Evolutionary conservation across 352 stramenopile genomes (phyloP), one percentile per base, ranked within the genome.

Genomic region (Phytophthora vignae): DNA sequence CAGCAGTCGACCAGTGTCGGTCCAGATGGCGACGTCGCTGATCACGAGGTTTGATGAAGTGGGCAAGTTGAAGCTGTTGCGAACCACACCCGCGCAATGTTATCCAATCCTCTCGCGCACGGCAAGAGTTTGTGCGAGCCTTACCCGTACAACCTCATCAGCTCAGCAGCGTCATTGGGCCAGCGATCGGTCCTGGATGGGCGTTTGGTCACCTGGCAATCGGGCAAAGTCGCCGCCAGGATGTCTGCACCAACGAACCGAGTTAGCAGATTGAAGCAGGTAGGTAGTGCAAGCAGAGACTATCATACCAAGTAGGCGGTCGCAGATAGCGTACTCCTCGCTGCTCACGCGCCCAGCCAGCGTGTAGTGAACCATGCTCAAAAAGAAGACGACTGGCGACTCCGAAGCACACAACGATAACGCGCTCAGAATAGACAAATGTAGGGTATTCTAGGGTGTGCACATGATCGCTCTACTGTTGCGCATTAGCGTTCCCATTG

Each of bases 271-370:
- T n/a, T 44, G 38, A 44, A 44, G 11, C 15, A 11, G 22, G 27
- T 29, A 6, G 12, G 44, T 14, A 17, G 25, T 29, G 27, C 19
- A 50, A 50, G 21, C n/a, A 48, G 15, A 59, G 3, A 56, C 29
- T 38, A 22, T 27, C 73, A 36, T 69, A 94, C 87, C 87, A 8
- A 92, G 72, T 10, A 94, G 65, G 11, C 87, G 82, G 60, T 92
- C 87, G 59, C 87, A 92, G 58, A 92, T 87, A 46, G 83, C 83
- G 56, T 90, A 94, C 48, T 92, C 84, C 55, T 92, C 83, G 61
- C 82, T 90, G 61, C 79, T 92, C 40, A 91, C 87, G 38, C 83
- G 74, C 9, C 83, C 87, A 7, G 80, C 83, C 55, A 94, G 81
- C 22, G 81, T 81, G 76, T 90, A 92, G 46, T 83, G 82, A 56